Base-by-base conservation (phyloP, 2,329 filamentous ascomycete genomes). In the Pseudocercospora cruenta region DNA sequence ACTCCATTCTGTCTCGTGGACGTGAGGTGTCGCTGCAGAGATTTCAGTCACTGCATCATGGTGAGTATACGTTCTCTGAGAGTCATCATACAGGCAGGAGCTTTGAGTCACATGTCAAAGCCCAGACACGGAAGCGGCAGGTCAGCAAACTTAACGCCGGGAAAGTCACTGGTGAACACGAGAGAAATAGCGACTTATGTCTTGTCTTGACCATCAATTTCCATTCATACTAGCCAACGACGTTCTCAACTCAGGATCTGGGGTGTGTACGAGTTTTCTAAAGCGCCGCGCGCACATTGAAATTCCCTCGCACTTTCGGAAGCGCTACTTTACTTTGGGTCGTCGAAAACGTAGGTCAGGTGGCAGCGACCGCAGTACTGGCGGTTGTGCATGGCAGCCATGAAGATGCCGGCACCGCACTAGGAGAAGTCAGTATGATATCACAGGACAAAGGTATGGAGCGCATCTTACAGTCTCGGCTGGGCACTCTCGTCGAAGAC, bases 401-500 rank as follows among this genome's bases (percentile, higher is more conserved):
- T 99, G 91, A 99, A 99, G 87, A 99, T 91, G 94, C 95, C 95
- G 79, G 96, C 95, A 89, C 95, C 95, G 85, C 95, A 99, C 93
- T 96, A 71, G 58, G 12, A 21, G 39, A 58, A 61, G 64, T 72
- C 63, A 69, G 66, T 57, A 57, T 22, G 4, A 24, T 1, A 1
- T 10, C 12, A 19, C 22, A 58, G 22, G 26, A n/a, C 12, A 33
- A 22, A 28, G 8, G 3, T 14, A 22, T 53, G 24, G 33, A n/a
- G n/a, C 45, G 64, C 75, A 85, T 43, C 91, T 86, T 84, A 95
- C 92, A 80, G 91, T 92, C 77, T 94, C 90, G 81, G 88, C 85
- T 75, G 96, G 95, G 88, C 95, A 99, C 90, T 99, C 96, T 84
- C 95, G 90, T 82, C 96, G 90, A 76, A 99, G 91, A 81, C 95